Evolutionary conservation across 192 early-diverging fungal species (phyloP).

Genomic region (Chytriomyces hyalinus): DNA sequence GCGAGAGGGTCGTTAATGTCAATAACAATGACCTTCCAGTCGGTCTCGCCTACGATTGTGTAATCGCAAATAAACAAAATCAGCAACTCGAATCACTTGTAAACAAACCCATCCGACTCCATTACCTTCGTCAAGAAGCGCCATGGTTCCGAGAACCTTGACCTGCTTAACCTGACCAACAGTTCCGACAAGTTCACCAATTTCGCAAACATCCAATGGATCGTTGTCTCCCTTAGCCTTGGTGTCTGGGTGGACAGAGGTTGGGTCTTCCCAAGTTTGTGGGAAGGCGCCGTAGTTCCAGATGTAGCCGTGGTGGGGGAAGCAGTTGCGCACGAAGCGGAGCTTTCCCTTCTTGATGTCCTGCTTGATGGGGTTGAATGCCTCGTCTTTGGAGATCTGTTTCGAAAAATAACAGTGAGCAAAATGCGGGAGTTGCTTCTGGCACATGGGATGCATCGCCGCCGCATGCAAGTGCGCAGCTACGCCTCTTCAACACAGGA

Average conservation of each 20-base stretch:
- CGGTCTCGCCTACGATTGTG: slow-evolving; percentile 73
- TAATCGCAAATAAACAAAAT: slow-evolving; percentile 20
- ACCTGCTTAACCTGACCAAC: slow-evolving; percentile 98
- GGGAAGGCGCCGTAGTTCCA: slow-evolving; percentile 99
- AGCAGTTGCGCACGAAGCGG: slow-evolving; percentile 96
- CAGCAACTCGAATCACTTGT: slow-evolving; percentile 13
- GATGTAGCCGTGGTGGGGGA: slow-evolving; percentile 99
- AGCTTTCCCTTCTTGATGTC: slow-evolving; percentile 99
- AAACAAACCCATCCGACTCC: neutral
- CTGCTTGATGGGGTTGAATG: slow-evolving; percentile 98
- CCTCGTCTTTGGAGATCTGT: slow-evolving; percentile 92
- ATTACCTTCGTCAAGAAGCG: slow-evolving; percentile 92
- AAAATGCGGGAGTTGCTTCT: slow-evolving; percentile 10
- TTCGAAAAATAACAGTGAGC: neutral
- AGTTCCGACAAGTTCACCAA: slow-evolving; percentile 92
- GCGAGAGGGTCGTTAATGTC: slow-evolving; percentile 98
- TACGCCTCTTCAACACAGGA: too few relatives aligned
- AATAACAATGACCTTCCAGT: slow-evolving; percentile 99
- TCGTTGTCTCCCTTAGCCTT: slow-evolving; percentile 97
- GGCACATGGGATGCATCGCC: too few relatives aligned
- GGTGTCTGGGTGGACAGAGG: slow-evolving; percentile 86
- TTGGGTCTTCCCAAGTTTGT: slow-evolving; percentile 99
- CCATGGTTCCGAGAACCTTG: slow-evolving; percentile 98
- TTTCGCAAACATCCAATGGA: slow-evolving; percentile 97
- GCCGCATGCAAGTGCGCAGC: too few relatives aligned